Evolutionary conservation across 164 flowering plant species (phyloP).

Genomic region (Pachysandra terminalis): DNA sequence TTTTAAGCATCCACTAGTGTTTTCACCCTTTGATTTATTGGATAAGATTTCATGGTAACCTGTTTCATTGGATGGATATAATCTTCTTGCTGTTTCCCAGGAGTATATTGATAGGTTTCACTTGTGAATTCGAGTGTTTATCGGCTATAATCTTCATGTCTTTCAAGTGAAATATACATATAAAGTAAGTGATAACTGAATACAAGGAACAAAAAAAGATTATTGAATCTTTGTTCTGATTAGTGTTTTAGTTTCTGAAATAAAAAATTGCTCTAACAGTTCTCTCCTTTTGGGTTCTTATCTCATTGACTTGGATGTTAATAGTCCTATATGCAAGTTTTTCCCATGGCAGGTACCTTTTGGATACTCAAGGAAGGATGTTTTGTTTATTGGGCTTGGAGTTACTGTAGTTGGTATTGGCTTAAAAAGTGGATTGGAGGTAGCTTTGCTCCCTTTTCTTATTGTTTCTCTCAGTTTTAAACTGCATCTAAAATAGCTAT

Average conservation of each 20-base stretch:
- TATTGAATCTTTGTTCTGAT: neutral
- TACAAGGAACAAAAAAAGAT: neutral
- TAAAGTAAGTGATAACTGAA: neutral
- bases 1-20: too few relatives aligned
- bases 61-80: too few relatives aligned
- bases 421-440: slow-evolving; percentile 88
- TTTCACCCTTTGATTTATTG: too few relatives aligned
- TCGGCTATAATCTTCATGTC: too few relatives aligned
- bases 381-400: slow-evolving; percentile 79
- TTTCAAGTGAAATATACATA: neutral
- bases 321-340: too few relatives aligned
- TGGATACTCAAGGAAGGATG: slow-evolving; percentile 92
- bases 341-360: slow-evolving; percentile 49
- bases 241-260: neutral
- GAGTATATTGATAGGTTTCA: too few relatives aligned
- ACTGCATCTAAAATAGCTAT: neutral
- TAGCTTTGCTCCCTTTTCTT: slow-evolving; percentile 15
- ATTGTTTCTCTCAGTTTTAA: neutral
- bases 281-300: slow-evolving; percentile 1
- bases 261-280: neutral
- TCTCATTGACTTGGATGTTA: slow-evolving; percentile 1
- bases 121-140: too few relatives aligned
- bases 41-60: too few relatives aligned
- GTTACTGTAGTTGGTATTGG: slow-evolving; percentile 64
- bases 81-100: too few relatives aligned